Conservation (phyloP, 78 protist genomes). For the Guillardia theta region DNA sequence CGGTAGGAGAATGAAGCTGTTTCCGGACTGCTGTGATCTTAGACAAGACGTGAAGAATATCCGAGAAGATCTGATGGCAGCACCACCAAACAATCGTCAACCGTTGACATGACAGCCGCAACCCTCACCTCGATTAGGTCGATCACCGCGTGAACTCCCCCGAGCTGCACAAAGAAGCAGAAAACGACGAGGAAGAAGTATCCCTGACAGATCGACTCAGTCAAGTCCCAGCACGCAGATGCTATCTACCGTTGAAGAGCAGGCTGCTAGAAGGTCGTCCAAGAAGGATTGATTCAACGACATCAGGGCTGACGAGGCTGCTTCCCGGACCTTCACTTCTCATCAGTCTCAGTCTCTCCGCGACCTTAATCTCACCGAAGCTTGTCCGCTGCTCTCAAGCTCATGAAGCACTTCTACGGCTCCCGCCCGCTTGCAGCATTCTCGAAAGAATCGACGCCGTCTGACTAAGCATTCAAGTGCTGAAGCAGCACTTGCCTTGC, state of each 20-base stretch:
- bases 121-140: background rate
- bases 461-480: no score
- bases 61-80: background rate
- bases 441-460: no score
- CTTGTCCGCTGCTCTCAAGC: background rate
- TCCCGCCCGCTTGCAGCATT: background rate
- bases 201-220: no score
- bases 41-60: background rate
- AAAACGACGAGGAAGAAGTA: background rate
- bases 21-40: background rate
- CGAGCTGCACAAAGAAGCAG: conserved; percentile 40
- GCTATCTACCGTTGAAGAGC: background rate
- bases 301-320: background rate
- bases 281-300: background rate
- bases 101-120: background rate
- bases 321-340: no score
- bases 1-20: background rate
- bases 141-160: conserved; percentile 10
- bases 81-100: background rate
- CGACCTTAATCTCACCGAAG: no score
- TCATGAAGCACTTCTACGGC: background rate
- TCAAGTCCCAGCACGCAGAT: no score
- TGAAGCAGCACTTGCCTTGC: no score
- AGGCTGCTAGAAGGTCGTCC: background rate
- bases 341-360: no score